Base-by-base conservation (phyloP, 306 rosid species). In the Prunus armeniaca region DNA sequence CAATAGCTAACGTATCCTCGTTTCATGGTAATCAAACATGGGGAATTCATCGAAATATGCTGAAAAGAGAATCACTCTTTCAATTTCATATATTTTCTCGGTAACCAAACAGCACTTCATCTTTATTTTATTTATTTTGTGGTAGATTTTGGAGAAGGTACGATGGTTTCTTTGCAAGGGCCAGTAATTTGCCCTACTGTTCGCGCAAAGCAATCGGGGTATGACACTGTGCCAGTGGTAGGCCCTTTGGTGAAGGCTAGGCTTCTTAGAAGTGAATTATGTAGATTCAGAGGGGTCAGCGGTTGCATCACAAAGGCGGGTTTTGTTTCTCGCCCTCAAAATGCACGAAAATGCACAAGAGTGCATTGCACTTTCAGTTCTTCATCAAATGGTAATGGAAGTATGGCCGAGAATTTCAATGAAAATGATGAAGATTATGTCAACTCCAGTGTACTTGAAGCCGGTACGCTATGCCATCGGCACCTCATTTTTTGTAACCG, bases 351-450 rank as follows among this genome's bases (percentile, higher is more conserved):
- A 75, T 84, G 86, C 83, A 76, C 77, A 67, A 79, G 77, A 24
- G 88, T 89, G 82, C 84, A 78, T 77, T 92, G 97, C 79, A 84
- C 83, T 82, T 90, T 83, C 80, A 87, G 83, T 74, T 89, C 97
- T 6, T 84, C 96, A 15, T 92, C 97, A 0, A 84, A 92, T 69
- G 97, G 87, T 19, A 91, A 85, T 4, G 98, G 98, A 82, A 90
- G 96, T 71, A 86, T 71, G 79, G 93, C 93, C 0, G 98, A 90
- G 76, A 92, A 86, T 81, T 95, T 95, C 81, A 81, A 92, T 74
- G 93, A 89, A 83, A 92, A 92, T 5, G 96, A 95, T 81, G 97
- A 86, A 70, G 97, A 95, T 71, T 95, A 95, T 75, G 93, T 95
- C 58, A 85, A 88, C 75, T 90, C 99, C 27, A 95, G 90, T 62